Evolutionary conservation across 257 asterid genomes (phyloP).

Genomic region (Verbena officinalis): DNA sequence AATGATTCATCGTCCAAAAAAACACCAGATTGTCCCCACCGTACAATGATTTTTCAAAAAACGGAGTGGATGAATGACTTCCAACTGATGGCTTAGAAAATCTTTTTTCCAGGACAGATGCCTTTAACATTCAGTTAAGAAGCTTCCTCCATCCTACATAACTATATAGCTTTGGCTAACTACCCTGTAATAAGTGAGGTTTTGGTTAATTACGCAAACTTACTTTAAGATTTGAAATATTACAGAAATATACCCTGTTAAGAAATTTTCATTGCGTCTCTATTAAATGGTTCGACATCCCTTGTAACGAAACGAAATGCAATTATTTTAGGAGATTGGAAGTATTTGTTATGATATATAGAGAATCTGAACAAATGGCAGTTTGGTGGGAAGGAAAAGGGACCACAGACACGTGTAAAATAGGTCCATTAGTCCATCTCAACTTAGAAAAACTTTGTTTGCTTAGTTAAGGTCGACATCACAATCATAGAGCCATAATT

Average conservation of each 20-base stretch:
- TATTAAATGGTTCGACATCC: too few relatives aligned
- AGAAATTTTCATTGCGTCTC: too few relatives aligned
- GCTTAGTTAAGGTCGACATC: constrained; percentile 49
- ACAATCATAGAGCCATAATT: constrained; percentile 62
- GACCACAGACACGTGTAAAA: constrained; percentile 26
- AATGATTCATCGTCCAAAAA: not conserved
- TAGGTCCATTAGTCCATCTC: constrained; percentile 9
- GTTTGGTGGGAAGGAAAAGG: not conserved
- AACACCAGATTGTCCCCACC: constrained; percentile 29
- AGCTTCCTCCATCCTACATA: not conserved
- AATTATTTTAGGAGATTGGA: not conserved
- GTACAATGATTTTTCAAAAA: not conserved
- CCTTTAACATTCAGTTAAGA: not conserved
- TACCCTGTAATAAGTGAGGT: too few relatives aligned
- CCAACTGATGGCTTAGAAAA: not conserved
- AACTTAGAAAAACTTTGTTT: constrained; percentile 7
- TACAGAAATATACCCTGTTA: too few relatives aligned
- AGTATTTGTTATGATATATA: not conserved
- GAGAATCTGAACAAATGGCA: not conserved
- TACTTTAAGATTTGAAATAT: too few relatives aligned
- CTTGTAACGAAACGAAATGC: not conserved
- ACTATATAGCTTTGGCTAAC: too few relatives aligned
- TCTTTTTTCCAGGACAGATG: not conserved
- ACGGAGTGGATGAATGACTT: constrained; percentile 6
- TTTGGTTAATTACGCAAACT: too few relatives aligned